These are phyloP conservation scores for Luffa acutangula DNA, from an alignment of 306 rosid species.

Conservation along the genomic window DNA sequence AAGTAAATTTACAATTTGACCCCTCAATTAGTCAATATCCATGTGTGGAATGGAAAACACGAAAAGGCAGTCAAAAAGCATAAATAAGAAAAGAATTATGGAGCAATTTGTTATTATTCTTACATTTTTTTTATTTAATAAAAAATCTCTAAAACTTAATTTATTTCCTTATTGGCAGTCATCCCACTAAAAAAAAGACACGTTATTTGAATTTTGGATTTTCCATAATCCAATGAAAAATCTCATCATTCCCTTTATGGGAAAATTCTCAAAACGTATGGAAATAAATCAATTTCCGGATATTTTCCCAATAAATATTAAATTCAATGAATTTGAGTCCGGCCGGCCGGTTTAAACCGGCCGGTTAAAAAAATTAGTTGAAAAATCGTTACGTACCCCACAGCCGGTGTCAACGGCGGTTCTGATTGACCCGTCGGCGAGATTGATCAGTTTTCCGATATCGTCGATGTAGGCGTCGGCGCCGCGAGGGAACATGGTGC, in stretches of 20 bases:
- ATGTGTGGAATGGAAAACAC: background rate
- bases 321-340: background rate
- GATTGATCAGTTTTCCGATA: conserved; percentile 55
- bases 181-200: background rate
- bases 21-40: background rate
- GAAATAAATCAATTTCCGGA: background rate
- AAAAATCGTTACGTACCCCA: conserved; percentile 49
- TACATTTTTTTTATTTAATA: background rate
- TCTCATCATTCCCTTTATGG: background rate
- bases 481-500: conserved; percentile 91
- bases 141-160: background rate
- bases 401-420: conserved; percentile 98
- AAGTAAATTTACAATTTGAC: background rate
- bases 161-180: background rate
- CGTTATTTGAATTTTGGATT: background rate
- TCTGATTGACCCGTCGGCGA: conserved; percentile 58
- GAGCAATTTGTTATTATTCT: background rate
- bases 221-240: background rate
- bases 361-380: background rate
- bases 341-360: background rate
- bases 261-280: background rate
- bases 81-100: background rate
- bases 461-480: conserved; percentile 74
- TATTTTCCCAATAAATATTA: background rate
- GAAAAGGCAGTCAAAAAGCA: background rate